These are phyloP conservation scores for Dendryphion nanum DNA, from an alignment of 2,329 filamentous ascomycete species.

Conservation along the genomic window DNA sequence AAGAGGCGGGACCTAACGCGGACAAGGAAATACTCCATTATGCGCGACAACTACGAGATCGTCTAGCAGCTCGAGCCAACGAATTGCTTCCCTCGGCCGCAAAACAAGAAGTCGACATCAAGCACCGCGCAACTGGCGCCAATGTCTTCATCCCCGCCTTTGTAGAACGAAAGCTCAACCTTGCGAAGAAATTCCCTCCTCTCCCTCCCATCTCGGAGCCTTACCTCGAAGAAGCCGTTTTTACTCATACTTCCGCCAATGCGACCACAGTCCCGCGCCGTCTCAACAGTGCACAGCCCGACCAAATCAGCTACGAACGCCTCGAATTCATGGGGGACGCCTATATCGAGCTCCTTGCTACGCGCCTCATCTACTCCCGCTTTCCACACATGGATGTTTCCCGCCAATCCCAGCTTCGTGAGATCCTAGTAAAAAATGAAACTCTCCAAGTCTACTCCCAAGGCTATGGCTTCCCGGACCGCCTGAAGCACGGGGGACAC, in stretches of 20 bases:
- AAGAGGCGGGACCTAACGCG: slow-evolving; percentile 21
- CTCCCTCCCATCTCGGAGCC: slow-evolving; percentile 62
- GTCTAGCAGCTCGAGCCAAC: slow-evolving; percentile 19
- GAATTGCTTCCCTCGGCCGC: slow-evolving; percentile 50
- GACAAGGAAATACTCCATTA: slow-evolving; percentile 29
- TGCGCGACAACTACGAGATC: slow-evolving; percentile 24
- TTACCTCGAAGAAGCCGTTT: slow-evolving; percentile 60
- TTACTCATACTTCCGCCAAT: slow-evolving; percentile 57
- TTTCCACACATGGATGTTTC: slow-evolving; percentile 67
- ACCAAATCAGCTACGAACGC: slow-evolving; percentile 64
- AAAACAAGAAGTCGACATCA: slow-evolving; percentile 8
- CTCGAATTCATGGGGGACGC: slow-evolving; percentile 90
- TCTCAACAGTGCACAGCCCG: slow-evolving; percentile 8
- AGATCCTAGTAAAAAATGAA: slow-evolving; percentile 76
- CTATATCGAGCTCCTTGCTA: slow-evolving; percentile 75
- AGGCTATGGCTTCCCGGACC: slow-evolving; percentile 68
- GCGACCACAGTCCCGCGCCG: slow-evolving; percentile 4
- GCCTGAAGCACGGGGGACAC: slow-evolving; percentile 52
- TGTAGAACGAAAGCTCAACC: slow-evolving; percentile 21
- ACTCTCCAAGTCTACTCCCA: slow-evolving; percentile 69
- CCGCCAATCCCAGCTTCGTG: slow-evolving; percentile 71
- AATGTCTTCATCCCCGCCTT: slow-evolving; percentile 25
- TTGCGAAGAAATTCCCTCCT: slow-evolving; percentile 49
- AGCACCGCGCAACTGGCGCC: slow-evolving; percentile 19
- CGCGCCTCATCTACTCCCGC: slow-evolving; percentile 70